Conservation (phyloP, 352 stramenopile species). For the Pythium aristosporum region DNA sequence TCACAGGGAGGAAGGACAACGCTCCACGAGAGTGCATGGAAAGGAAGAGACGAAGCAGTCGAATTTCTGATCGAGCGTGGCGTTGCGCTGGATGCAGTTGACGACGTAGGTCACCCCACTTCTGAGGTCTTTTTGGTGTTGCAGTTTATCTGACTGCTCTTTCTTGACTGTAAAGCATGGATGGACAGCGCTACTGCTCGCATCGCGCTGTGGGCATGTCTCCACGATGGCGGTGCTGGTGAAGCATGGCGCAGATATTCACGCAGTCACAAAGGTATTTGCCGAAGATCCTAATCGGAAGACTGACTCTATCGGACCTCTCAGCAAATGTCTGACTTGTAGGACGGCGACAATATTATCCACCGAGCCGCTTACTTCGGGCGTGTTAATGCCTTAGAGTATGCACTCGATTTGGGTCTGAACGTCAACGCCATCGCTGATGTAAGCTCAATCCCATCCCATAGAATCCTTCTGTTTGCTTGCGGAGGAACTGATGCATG, state of each 20-base stretch:
- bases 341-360: background rate
- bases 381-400: background rate
- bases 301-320: too few relatives aligned
- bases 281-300: too few relatives aligned
- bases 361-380: background rate
- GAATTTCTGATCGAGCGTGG: too few relatives aligned
- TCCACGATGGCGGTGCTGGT: background rate
- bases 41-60: too few relatives aligned
- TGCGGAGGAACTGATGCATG: background rate
- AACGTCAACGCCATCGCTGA: conserved; percentile 1
- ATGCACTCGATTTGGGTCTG: background rate
- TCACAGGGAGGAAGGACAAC: too few relatives aligned
- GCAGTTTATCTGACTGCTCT: background rate
- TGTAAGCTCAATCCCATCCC: background rate
- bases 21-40: too few relatives aligned
- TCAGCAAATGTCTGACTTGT: background rate
- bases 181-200: background rate
- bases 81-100: too few relatives aligned
- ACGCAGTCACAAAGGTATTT: background rate
- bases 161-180: background rate
- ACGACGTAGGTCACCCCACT: too few relatives aligned
- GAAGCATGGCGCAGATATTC: background rate
- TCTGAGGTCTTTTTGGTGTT: background rate
- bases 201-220: background rate
- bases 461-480: background rate